phyloP scores from a whole-genome alignment of 345 rosid genomes.

The Trapa incisa region DNA sequence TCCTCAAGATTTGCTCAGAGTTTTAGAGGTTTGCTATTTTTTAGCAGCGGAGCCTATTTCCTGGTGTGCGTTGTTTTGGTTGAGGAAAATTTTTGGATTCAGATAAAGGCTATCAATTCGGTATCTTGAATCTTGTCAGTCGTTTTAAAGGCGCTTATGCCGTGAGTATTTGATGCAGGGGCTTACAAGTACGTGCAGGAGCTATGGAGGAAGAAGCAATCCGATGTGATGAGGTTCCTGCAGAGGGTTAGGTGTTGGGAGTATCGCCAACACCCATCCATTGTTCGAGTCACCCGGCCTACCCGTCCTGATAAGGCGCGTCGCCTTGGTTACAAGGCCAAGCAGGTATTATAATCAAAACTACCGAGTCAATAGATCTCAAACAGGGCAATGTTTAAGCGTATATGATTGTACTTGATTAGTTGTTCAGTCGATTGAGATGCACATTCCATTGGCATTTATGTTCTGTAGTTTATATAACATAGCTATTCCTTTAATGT shows the following conservation, averaged over 20 bases:
- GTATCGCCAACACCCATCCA: slow-evolving; percentile 88
- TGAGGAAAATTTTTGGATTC: too few relatives aligned
- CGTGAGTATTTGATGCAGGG: slow-evolving; percentile 25
- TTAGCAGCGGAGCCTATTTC: too few relatives aligned
- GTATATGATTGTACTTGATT: neutral
- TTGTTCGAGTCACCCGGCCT: slow-evolving; percentile 73
- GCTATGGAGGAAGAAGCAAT: slow-evolving; percentile 99
- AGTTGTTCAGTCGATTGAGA: too few relatives aligned
- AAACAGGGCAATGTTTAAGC: neutral
- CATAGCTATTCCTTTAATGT: too few relatives aligned
- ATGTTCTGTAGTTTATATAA: neutral
- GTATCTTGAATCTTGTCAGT: too few relatives aligned
- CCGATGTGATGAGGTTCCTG: slow-evolving; percentile 95
- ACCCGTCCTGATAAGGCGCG: slow-evolving; percentile 99
- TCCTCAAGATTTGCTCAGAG: too few relatives aligned
- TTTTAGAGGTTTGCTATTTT: too few relatives aligned
- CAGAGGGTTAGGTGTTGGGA: slow-evolving; percentile 99
- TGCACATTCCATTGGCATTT: neutral
- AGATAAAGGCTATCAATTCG: too few relatives aligned
- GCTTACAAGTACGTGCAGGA: slow-evolving; percentile 95
- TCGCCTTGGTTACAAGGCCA: slow-evolving; percentile 91
- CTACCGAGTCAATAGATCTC: neutral
- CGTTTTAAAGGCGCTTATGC: neutral
- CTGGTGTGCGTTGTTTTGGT: too few relatives aligned
- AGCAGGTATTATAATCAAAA: slow-evolving; percentile 35